Base-by-base conservation (phyloP, 2,329 filamentous ascomycete genomes). In the Leptographium radiaticola region DNA sequence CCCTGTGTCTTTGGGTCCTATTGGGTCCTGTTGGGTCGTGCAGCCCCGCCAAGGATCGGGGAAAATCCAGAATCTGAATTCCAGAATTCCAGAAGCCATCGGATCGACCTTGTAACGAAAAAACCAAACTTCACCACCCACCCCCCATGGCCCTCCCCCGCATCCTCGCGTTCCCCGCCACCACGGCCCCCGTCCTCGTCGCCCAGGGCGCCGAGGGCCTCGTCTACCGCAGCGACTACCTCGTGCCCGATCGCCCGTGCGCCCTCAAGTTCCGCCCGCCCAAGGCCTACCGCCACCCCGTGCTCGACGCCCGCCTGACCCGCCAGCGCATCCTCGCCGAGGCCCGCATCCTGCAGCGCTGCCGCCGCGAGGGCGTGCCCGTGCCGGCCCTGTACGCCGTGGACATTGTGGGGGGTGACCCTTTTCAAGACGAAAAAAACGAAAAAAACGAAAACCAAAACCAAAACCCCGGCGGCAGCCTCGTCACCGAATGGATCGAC, bases 141-240 rank as follows among this genome's bases (percentile, higher is more conserved):
- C 40, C 6, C 3, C n/a, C 40, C 40, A 6, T 8, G 6, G 4
- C 84, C 40, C 68, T 74, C 38, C 66, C 66, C 11, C 57, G 61
- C 51, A 77, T 84, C 60, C 84, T 89, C 68, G 74, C 75, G 55
- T 72, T 81, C 71, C 77, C 79, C 66, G 72, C 77, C 38, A 73
- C 80, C 31, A 15, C 52, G 3, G 16, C 79, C 49, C 81, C 88
- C 58, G 68, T 66, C 49, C 86, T 95, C 64, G 80, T 97, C 62
- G 84, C 88, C 55, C 93, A 97, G 76, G 93, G 93, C 70, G 93
- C 93, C 66, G 93, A 98, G 79, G 90, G 88, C 56, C 88, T 91
- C 59, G 81, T 98, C 65, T 97, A 94, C 80, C 84, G 83, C 68
- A 91, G 88, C 18, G 83, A 80, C 53, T 94, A 88, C 71, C 83